phyloP scores from a whole-genome alignment of 1,284 basidiomycete genomes.

The Mycosarcoma mackinlayi region DNA sequence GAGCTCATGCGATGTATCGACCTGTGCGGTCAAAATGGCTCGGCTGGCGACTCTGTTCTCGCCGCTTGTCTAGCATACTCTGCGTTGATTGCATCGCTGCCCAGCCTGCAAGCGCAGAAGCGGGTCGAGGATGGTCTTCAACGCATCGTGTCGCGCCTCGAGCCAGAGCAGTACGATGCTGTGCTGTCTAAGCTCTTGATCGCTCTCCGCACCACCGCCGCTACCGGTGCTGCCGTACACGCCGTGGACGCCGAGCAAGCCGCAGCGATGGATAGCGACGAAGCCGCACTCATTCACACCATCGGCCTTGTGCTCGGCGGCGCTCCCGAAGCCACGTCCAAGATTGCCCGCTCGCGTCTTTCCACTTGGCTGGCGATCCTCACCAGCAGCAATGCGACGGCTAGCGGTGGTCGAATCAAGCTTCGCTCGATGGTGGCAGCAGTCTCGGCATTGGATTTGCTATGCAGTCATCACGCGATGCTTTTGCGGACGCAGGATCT shows the following conservation, averaged over 20 bases:
- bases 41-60: background rate
- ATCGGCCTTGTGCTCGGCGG: constrained; percentile 34
- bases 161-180: constrained; percentile 12
- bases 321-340: constrained; percentile 45
- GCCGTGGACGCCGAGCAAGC: constrained; percentile 3
- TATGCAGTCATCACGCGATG: constrained; percentile 46
- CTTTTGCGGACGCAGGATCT: constrained; percentile 34
- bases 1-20: constrained; percentile 29
- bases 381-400: background rate
- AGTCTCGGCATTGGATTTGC: constrained; percentile 15
- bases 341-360: constrained; percentile 29
- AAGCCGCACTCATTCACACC: constrained; percentile 23
- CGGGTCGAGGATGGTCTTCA: constrained; percentile 15
- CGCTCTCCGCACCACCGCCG: constrained; percentile 1
- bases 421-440: constrained; percentile 12
- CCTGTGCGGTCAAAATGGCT: background rate
- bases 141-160: constrained; percentile 25
- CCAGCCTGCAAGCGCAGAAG: constrained; percentile 17
- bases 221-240: background rate
- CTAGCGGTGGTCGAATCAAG: background rate
- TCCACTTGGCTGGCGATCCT: constrained; percentile 31
- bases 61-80: constrained; percentile 17
- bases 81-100: constrained; percentile 14
- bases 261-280: constrained; percentile 6
- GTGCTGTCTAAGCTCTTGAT: constrained; percentile 11